Base-by-base conservation (phyloP, 164 flowering plant genomes). In the Macadamia tetraphylla region DNA sequence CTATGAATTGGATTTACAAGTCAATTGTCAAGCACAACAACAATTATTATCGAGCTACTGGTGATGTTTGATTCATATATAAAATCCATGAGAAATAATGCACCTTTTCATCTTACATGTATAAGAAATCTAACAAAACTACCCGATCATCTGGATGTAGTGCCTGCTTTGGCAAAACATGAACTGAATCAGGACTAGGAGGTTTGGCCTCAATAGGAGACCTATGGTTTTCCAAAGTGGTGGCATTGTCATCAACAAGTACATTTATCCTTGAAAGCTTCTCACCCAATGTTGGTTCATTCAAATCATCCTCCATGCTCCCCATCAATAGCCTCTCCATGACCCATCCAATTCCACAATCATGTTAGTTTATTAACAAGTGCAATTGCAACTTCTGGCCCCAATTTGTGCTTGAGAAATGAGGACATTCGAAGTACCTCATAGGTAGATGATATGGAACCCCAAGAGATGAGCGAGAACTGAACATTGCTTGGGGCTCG, bases 181-280 rank as follows among this genome's bases (percentile, higher is more conserved):
- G 81, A 78, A 92, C 87, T 15, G 98, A 94, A 79, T 89, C 97
- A 32, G 99, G 98, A 79, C 86, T 92, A 9, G 99, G 99, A 66
- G 86, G 92, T 71, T 79, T 84, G 56, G 72, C 60, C 6, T 29
- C 64, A 58, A 70, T 62, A 70, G 77, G 49, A 29, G 76, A 52
- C 42, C 72, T 80, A 62, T 80, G 70, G 52, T 70, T 30, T 62
- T 76, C 76, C 32, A 44, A 62, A 57, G 23, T 75, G 42, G 64
- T 73, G 35, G 43, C 29, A 55, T 75, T 67, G 18, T 62, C 71
- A 23, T 71, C 71, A 9, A 78, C 80, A 59, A 73, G 29, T 61
- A 86, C 53, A 62, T 80, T 81, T 40, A 92, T 67, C 67, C 72
- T 80, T 29, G 80, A 84, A 69, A 93, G 92, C 73, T 91, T 90